These are phyloP conservation scores for Silene uniflora DNA, from an alignment of 148 eudicot genomes.

Conservation along the genomic window DNA sequence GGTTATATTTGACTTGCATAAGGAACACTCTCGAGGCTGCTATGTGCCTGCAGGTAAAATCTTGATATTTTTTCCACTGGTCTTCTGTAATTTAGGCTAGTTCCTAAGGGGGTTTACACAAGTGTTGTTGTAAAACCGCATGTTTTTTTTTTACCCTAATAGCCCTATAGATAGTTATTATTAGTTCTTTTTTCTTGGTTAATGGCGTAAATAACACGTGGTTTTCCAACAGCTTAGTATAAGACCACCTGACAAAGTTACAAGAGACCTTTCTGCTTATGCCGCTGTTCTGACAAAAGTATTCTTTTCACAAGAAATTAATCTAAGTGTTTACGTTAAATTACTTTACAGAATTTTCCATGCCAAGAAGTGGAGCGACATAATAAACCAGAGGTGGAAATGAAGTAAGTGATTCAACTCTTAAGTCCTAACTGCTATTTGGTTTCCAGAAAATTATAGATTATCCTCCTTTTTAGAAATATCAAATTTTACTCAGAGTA, in stretches of 20 bases:
- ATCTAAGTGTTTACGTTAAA: slow-evolving; percentile 5
- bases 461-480: neutral
- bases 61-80: slow-evolving; percentile 10
- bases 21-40: slow-evolving; percentile 93
- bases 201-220: neutral
- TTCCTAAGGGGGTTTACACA: too few relatives aligned
- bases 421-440: neutral
- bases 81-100: neutral
- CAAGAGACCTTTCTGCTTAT: neutral
- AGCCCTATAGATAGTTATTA: too few relatives aligned
- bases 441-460: neutral
- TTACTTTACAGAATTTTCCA: slow-evolving; percentile 76
- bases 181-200: neutral
- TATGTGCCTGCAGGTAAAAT: slow-evolving; percentile 74
- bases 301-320: neutral
- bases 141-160: neutral
- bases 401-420: slow-evolving; percentile 50
- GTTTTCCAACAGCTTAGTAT: neutral
- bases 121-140: neutral
- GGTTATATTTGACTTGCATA: slow-evolving; percentile 79
- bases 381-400: slow-evolving; percentile 96
- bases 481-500: neutral
- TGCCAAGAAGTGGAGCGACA: slow-evolving; percentile 99
- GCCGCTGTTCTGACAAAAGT: neutral
- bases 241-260: too few relatives aligned